A percentile compares a stretch with the other conserved stretches of the same genome.
phyloP scores from a whole-genome alignment of 352 stramenopile genomes.

The Aphanomyces euteiches region DNA sequence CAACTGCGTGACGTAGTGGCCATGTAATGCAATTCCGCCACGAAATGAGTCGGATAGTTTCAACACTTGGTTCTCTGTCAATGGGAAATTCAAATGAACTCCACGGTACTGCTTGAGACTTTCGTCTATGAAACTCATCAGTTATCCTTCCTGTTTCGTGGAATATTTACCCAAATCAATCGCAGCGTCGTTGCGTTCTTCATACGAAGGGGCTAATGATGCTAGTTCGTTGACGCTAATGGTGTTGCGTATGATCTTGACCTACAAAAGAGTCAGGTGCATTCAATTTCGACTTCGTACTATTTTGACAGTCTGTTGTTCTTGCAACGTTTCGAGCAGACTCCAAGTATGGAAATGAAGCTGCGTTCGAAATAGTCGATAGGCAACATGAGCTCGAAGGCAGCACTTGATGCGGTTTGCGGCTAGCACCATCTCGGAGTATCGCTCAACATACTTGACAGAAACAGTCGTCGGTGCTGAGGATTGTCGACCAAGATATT shows the following conservation, averaged over 20 bases:
- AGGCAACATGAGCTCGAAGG: conserved; percentile 63
- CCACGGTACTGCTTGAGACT: conserved; percentile 61
- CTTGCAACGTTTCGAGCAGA: conserved; percentile 69
- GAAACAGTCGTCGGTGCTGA: conserved; percentile 33
- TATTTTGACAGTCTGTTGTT: conserved; percentile 80
- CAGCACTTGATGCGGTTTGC: conserved; percentile 80
- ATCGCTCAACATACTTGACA: conserved; percentile 71
- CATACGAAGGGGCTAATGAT: conserved; percentile 58
- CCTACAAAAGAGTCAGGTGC: not conserved
- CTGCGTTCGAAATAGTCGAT: conserved; percentile 72
- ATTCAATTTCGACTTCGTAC: conserved; percentile 15
- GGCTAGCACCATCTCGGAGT: conserved; percentile 70
- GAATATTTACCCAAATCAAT: not conserved
- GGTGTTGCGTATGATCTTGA: conserved; percentile 81
- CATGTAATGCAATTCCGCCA: conserved; percentile 75
- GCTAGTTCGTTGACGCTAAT: conserved; percentile 74
- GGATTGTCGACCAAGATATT: not conserved
- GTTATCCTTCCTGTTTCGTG: not conserved
- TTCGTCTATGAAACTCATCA: not conserved
- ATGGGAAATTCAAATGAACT: conserved; percentile 63
- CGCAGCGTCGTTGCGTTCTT: not conserved
- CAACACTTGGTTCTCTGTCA: conserved; percentile 72
- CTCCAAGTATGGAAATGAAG: conserved; percentile 87
- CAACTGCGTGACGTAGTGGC: conserved; percentile 71
- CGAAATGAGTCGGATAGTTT: conserved; percentile 82